Evolutionary conservation across 2,329 filamentous ascomycete species (phyloP).

Genomic region (Aquanectria penicillioides): DNA sequence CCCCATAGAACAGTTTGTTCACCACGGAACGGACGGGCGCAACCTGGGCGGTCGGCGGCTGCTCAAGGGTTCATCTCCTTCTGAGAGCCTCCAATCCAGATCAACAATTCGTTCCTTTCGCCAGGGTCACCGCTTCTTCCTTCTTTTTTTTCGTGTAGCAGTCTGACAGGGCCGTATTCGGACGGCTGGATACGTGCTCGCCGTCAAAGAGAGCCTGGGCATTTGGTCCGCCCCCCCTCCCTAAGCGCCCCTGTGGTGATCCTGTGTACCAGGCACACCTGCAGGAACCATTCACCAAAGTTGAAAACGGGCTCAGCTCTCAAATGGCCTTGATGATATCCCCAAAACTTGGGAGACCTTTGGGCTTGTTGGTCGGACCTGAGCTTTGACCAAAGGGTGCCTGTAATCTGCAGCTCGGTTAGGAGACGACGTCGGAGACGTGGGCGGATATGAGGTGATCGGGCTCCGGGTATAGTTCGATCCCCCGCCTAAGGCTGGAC

Average conservation of each 20-base stretch:
- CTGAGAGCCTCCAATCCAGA: neutral
- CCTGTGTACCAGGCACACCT: slow-evolving; percentile 9
- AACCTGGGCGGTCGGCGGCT: neutral
- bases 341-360: neutral
- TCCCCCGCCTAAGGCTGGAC: neutral
- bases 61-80: neutral
- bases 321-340: neutral
- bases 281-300: slow-evolving; percentile 13
- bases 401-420: slow-evolving; percentile 1
- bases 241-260: slow-evolving; percentile 3
- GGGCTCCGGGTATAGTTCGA: slow-evolving; percentile 7
- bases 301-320: neutral
- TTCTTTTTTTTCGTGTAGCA: slow-evolving; percentile 36
- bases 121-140: slow-evolving; percentile 14
- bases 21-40: neutral
- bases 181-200: slow-evolving; percentile 14
- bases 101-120: neutral
- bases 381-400: slow-evolving; percentile 7
- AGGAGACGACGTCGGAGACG: neutral
- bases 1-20: slow-evolving; percentile 8
- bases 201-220: neutral
- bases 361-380: no score
- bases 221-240: neutral
- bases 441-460: slow-evolving; percentile 7
- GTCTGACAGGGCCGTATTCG: slow-evolving; percentile 28